phyloP scores from a whole-genome alignment of 495 filamentous ascomycete genomes.

The Aspergillus carlsbadensis region DNA sequence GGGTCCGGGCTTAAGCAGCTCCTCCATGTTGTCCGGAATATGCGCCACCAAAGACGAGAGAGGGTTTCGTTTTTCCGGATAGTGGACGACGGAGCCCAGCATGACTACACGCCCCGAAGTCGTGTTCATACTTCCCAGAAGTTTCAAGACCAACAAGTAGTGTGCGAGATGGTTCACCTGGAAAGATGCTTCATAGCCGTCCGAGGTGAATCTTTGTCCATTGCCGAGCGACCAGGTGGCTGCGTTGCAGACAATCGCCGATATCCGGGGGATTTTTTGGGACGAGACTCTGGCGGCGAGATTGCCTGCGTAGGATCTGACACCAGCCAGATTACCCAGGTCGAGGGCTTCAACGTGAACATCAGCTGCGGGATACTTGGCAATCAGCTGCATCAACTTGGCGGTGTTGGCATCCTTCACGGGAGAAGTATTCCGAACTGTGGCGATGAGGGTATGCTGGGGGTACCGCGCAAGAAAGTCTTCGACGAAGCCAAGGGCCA shows the following conservation, averaged over 20 bases:
- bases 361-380: slow-evolving; percentile 30
- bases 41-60: slow-evolving; percentile 29
- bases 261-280: slow-evolving; percentile 35
- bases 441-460: slow-evolving; percentile 34
- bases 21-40: slow-evolving; percentile 23
- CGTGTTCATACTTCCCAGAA: slow-evolving; percentile 40
- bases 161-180: slow-evolving; percentile 47
- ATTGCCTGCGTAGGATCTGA: slow-evolving; percentile 36
- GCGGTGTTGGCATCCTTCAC: slow-evolving; percentile 42
- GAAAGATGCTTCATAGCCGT: slow-evolving; percentile 44
- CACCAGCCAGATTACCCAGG: slow-evolving; percentile 33
- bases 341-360: slow-evolving; percentile 39
- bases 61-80: slow-evolving; percentile 36
- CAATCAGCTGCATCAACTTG: slow-evolving; percentile 33
- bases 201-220: slow-evolving; percentile 35
- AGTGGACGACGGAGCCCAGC: slow-evolving; percentile 40
- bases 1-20: slow-evolving; percentile 24
- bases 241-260: slow-evolving; percentile 46
- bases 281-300: slow-evolving; percentile 26
- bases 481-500: slow-evolving; percentile 42
- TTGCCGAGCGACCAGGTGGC: slow-evolving; percentile 39
- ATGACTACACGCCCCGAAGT: slow-evolving; percentile 39
- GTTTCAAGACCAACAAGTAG: slow-evolving; percentile 39
- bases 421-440: slow-evolving; percentile 39
- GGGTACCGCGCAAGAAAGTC: slow-evolving; percentile 39